Conservation (phyloP, 768 basidiomycete genomes). For the Termitomyces sp. region DNA sequence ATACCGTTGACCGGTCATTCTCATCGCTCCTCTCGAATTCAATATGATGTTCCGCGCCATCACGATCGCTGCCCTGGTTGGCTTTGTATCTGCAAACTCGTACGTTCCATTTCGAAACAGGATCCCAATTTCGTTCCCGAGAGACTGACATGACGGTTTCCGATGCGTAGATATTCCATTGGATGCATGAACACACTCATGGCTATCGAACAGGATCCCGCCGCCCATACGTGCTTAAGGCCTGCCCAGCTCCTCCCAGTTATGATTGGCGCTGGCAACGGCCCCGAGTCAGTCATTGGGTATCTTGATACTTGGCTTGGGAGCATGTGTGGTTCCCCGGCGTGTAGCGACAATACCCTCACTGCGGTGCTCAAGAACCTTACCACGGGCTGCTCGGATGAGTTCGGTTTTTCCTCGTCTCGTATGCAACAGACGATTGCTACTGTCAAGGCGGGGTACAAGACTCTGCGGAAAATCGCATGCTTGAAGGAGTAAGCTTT, state of each 20-base stretch:
- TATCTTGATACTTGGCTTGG: constrained; percentile 48
- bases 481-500: constrained; percentile 56
- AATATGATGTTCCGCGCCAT: constrained; percentile 17
- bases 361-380: constrained; percentile 41
- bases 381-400: constrained; percentile 41
- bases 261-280: constrained; percentile 19
- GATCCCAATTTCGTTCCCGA: background rate
- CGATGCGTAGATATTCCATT: constrained; percentile 15
- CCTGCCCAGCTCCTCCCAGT: constrained; percentile 28
- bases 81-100: constrained; percentile 22
- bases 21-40: constrained; percentile 9
- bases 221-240: constrained; percentile 36
- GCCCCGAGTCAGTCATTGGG: constrained; percentile 29
- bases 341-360: constrained; percentile 51
- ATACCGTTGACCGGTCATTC: constrained; percentile 17
- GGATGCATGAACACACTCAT: constrained; percentile 18
- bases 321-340: constrained; percentile 41
- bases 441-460: constrained; percentile 41
- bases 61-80: constrained; percentile 21
- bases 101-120: background rate
- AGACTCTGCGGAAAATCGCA: constrained; percentile 40
- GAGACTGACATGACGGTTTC: background rate
- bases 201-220: constrained; percentile 10
- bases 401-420: constrained; percentile 21
- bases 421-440: constrained; percentile 19